Evolutionary conservation across 2,329 filamentous ascomycete species (phyloP), one percentile per base, ranked within the genome.

Genomic region (Botrytis medusae): DNA sequence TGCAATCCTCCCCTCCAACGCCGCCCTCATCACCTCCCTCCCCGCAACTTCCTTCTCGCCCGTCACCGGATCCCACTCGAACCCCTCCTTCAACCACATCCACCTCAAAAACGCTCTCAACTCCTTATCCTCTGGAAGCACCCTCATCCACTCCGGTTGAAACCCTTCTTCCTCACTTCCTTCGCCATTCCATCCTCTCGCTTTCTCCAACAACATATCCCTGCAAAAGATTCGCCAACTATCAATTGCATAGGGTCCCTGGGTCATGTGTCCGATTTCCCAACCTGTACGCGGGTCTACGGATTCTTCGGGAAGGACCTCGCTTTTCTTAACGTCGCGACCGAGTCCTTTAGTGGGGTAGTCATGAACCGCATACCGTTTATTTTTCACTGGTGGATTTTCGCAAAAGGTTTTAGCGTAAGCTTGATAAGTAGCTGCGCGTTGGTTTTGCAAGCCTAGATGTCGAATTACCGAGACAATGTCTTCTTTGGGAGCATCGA

Each of bases 181-280:
- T 80, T 82, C 84, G 1, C 92, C 92, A 78, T 89, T 90, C 88
- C 91, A 93, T 75, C 91, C 88, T 16, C 83, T 81, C 1, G 91
- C 89, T 29, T 90, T 82, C 0, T 90, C 91, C 12, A 94, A 87
- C 37, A 97, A 82, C 46, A 87, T 85, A 80, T 98, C 95, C 2
- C 95, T 89, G 81, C 94, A 97, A 82, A 98, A 98, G 76, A 98
- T 97, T 4, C 95, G 89, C 93, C 94, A 98, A 79, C 92, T 95
- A 82, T 98, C 95, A 67, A 95, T 85, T 0, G 93, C 92, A 81
- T 98, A 98, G 1, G 89, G 86, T 25, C 94, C 93, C 71, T 93
- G 90, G 0, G 93, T 94, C 73, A 98, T 84, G 81, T 97, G 93
- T 0, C 92, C 94, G 74, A 97, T 92, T 79, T 98, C 95, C 90